Evolutionary conservation across 2,329 filamentous ascomycete species (phyloP), one percentile per base, ranked within the genome.

Genomic region (Diplodia scrobiculata): DNA sequence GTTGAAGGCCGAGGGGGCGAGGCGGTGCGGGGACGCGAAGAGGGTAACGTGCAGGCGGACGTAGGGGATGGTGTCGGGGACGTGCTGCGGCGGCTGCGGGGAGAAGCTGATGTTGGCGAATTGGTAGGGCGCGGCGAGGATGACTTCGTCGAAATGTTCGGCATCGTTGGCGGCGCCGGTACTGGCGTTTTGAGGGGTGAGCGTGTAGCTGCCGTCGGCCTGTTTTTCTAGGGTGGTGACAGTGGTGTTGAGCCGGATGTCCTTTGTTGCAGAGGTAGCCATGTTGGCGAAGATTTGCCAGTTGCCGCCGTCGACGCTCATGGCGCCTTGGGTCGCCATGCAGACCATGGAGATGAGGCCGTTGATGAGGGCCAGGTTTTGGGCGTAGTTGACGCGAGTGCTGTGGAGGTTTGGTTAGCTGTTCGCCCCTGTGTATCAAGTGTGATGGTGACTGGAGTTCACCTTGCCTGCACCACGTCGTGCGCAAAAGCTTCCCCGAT

Each of bases 301-400:
- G 76, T 98, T 99, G 1, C 95, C 95, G 6, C 92, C 92, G 14
- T 85, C 78, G 0, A 98, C 85, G 19, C 89, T 83, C 75, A 92
- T 86, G 0, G 93, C 91, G 6, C 92, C 92, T 63, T 94, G 89
- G 0, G 92, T 90, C 1, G 93, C 91, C 87, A 98, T 91, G 51
- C 92, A 94, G 1, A 96, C 90, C 89, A 97, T 92, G 1, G 93
- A 87, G 72, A 96, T 92, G 0, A 99, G 79, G 0, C 92, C 95
- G 73, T 98, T 93, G 55, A 98, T 95, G 41, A 87, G 81, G n/a
- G 82, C 85, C 13, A 98, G 78, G 71, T 98, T 97, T 58, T 93
- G 91, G 0, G 91, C 95, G 78, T 97, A 99, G 77, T 98, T 98
- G 69, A 97, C 94, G 21, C 95, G 85, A 0, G 95, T 97, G 66